Percentiles rank a stretch among this genome's conserved stretches.
phyloP scores from a whole-genome alignment of 106 monocot genomes.

The Triglochin maritima region DNA sequence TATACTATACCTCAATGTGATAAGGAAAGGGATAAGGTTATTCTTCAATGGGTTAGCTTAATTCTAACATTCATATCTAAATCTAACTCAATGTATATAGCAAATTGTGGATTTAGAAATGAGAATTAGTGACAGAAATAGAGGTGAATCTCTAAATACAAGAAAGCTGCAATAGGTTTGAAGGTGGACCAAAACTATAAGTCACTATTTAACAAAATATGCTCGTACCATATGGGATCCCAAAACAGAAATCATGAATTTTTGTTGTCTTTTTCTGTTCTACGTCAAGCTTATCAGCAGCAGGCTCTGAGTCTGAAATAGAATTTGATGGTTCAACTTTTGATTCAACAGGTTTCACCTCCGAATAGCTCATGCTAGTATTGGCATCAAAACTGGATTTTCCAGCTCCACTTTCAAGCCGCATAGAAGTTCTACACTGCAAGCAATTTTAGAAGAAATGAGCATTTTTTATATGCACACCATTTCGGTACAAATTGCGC shows the following conservation, averaged over 20 bases:
- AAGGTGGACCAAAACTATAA: too few species aligned
- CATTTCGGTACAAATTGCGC: neutral
- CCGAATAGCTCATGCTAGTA: neutral
- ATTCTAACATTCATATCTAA: too few species aligned
- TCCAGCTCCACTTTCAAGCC: conserved; percentile 5
- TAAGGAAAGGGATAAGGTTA: too few species aligned
- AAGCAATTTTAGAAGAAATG: neutral
- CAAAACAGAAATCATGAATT: conserved; percentile 33
- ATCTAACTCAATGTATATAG: too few species aligned
- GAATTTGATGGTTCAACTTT: neutral
- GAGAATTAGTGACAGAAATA: too few species aligned
- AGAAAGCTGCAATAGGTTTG: too few species aligned
- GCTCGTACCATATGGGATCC: conserved; percentile 20
- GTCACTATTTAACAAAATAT: too few species aligned
- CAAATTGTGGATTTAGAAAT: too few species aligned
- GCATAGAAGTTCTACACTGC: conserved; percentile 9
- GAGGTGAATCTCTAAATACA: too few species aligned
- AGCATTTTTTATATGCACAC: neutral
- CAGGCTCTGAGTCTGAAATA: neutral
- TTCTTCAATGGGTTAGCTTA: too few species aligned
- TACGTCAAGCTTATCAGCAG: neutral
- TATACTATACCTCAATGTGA: too few species aligned
- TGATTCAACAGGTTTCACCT: neutral
- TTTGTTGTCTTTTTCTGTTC: conserved; percentile 20
- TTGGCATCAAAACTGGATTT: conserved; percentile 3